Base-by-base conservation (phyloP, 345 rosid species). In the Angophora floribunda region DNA sequence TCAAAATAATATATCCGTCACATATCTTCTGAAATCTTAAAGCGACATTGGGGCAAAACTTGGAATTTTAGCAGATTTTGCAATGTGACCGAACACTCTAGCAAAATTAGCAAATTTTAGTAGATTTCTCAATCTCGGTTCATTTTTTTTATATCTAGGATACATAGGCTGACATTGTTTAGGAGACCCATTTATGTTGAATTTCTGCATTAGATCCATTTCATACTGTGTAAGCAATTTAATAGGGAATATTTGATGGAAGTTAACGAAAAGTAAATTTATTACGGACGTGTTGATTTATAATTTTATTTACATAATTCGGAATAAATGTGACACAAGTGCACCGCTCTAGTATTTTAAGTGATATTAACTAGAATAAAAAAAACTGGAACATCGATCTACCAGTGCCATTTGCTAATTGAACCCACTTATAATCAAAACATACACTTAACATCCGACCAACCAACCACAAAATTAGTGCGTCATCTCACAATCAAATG, bases 1-100 rank as follows among this genome's bases (percentile, higher is more conserved):
- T 16, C 24, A 36, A 5, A 32, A 4, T 0, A 4, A 0, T 67
- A 67, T 12, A 32, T 5, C 4, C 24, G 0, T 4, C 45, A 32
- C 45, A 63, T 4, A 32, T 67, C 79, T 67, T 8, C 8, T 3
- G 16, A 19, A 67, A 32, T 67, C 13, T 67, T 41, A 32, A 4
- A 22, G 45, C 4, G 32, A 67, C 5, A 17, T 32, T 16, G 21
- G 10, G 2, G 45, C 12, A 67, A 16, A 67, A 32, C 15, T 67
- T 32, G 79, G 22, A 9, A 32, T 32, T 67, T 32, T 1, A 5
- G 45, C 79, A 67, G 2, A 67, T 30, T 67, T 67, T 32, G 22
- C 41, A 16, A 16, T 5, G 19, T 3, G 7, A 8, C 45, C 45
- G 80, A 70, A 70, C 80, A 32, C 6, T 8, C 32, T 19, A 1